Percentiles rank a stretch among this genome's conserved stretches.
Conservation (phyloP, 2,329 filamentous ascomycete species). For the Magnaporthiopsis incrustans region DNA sequence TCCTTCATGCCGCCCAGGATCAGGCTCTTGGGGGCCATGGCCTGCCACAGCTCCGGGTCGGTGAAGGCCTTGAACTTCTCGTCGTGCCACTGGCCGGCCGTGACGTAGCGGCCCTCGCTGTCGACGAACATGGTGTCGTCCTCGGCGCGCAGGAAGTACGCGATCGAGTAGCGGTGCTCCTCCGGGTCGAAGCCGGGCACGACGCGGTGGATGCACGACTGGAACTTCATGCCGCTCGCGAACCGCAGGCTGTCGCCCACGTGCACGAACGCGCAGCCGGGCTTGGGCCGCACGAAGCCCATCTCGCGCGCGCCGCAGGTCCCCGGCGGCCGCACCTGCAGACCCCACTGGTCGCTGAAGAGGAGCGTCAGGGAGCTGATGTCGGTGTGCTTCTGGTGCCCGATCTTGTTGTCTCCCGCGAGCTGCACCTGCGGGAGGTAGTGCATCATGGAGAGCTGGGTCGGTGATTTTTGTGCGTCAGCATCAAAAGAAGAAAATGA, state of each 20-base stretch:
- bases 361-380: conserved; percentile 47
- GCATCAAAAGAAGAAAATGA: neutral
- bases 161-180: conserved; percentile 51
- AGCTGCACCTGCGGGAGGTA: conserved; percentile 38
- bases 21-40: conserved; percentile 39
- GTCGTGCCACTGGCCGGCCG: conserved; percentile 46
- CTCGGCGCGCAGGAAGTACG: conserved; percentile 50
- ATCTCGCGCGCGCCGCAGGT: conserved; percentile 33
- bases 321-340: conserved; percentile 44
- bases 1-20: conserved; percentile 43
- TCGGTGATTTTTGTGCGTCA: neutral
- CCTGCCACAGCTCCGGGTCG: conserved; percentile 32
- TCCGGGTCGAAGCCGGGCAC: conserved; percentile 38
- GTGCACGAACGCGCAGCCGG: conserved; percentile 46
- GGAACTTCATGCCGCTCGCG: conserved; percentile 42
- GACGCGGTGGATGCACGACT: conserved; percentile 50
- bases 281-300: conserved; percentile 44
- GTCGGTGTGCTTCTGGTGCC: conserved; percentile 51
- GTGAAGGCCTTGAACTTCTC: conserved; percentile 45
- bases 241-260: conserved; percentile 53
- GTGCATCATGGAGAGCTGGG: conserved; percentile 42
- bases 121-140: conserved; percentile 48
- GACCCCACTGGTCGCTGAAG: conserved; percentile 48
- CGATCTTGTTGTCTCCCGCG: conserved; percentile 31
- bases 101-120: conserved; percentile 43